phyloP scores from a whole-genome alignment of 2,329 filamentous ascomycete genomes.

The Trichothecium sympodiale region DNA sequence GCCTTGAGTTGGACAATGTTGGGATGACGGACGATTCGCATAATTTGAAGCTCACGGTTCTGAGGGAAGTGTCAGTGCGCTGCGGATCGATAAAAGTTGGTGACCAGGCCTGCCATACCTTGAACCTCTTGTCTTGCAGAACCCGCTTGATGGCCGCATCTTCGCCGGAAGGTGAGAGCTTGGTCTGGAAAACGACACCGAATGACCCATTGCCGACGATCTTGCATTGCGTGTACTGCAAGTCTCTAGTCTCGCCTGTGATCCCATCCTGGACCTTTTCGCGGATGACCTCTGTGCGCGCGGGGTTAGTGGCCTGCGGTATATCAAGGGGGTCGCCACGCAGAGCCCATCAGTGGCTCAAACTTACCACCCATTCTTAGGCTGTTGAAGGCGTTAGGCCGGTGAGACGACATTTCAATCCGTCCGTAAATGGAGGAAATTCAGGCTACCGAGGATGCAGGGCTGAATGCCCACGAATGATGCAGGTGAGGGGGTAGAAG shows the following conservation, averaged over 20 bases:
- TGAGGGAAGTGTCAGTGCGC: slow-evolving; percentile 27
- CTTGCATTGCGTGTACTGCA: slow-evolving; percentile 99
- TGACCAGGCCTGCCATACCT: slow-evolving; percentile 44
- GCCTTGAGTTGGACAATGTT: slow-evolving; percentile 99
- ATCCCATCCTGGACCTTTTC: slow-evolving; percentile 98
- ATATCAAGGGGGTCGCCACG: slow-evolving; percentile 1
- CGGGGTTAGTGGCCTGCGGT: slow-evolving; percentile 3
- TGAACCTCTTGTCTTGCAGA: slow-evolving; percentile 98
- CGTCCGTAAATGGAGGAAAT: slow-evolving; percentile 13
- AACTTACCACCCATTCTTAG: slow-evolving; percentile 94
- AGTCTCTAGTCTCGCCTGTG: slow-evolving; percentile 89
- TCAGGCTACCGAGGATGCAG: slow-evolving; percentile 14
- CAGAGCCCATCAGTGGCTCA: slow-evolving; percentile 5
- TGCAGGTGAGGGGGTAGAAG: slow-evolving; percentile 16
- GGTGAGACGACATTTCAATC: slow-evolving; percentile 71
- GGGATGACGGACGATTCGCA: slow-evolving; percentile 97
- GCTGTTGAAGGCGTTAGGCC: slow-evolving; percentile 76
- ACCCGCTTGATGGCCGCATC: slow-evolving; percentile 99
- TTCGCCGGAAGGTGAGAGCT: slow-evolving; percentile 93
- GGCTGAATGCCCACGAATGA: slow-evolving; percentile 10
- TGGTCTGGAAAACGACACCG: slow-evolving; percentile 97
- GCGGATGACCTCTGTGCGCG: slow-evolving; percentile 80
- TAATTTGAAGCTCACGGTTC: slow-evolving; percentile 99
- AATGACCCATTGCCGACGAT: slow-evolving; percentile 99
- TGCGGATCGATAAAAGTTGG: background rate